phyloP scores from a whole-genome alignment of 495 filamentous ascomycete genomes.

The Penicillium malachiteum region DNA sequence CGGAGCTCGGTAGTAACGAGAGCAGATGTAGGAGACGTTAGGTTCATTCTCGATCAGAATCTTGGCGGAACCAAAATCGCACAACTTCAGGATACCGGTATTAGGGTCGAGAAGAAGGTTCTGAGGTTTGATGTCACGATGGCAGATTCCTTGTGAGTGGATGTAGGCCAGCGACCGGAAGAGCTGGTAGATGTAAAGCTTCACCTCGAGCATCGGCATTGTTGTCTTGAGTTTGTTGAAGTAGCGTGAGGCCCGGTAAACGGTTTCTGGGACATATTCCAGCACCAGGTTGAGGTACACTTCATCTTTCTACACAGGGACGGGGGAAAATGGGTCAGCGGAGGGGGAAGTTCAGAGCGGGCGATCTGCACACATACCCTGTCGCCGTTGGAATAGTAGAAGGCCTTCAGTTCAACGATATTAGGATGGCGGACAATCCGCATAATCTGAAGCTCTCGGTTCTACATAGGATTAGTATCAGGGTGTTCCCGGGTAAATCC shows the following conservation, averaged over 20 bases:
- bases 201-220: conserved; percentile 98
- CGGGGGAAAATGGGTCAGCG: neutral
- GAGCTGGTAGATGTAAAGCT: conserved; percentile 99
- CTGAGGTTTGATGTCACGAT: conserved; percentile 98
- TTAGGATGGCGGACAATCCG: conserved; percentile 98
- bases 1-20: conserved; percentile 95
- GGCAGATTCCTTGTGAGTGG: conserved; percentile 98
- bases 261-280: conserved; percentile 97
- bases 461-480: conserved; percentile 58
- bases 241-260: conserved; percentile 96
- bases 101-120: conserved; percentile 90
- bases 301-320: conserved; percentile 79
- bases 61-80: conserved; percentile 98
- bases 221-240: conserved; percentile 99
- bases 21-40: conserved; percentile 99
- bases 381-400: conserved; percentile 99
- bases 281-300: conserved; percentile 98
- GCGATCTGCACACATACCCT: conserved; percentile 61
- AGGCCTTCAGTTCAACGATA: conserved; percentile 97
- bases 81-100: conserved; percentile 92
- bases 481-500: conserved; percentile 1
- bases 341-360: neutral
- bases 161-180: conserved; percentile 98
- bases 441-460: conserved; percentile 99
- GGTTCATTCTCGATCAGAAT: conserved; percentile 98